Evolutionary conservation across 192 early-diverging fungal genomes (phyloP).

Genomic region (Backusella luteola): DNA sequence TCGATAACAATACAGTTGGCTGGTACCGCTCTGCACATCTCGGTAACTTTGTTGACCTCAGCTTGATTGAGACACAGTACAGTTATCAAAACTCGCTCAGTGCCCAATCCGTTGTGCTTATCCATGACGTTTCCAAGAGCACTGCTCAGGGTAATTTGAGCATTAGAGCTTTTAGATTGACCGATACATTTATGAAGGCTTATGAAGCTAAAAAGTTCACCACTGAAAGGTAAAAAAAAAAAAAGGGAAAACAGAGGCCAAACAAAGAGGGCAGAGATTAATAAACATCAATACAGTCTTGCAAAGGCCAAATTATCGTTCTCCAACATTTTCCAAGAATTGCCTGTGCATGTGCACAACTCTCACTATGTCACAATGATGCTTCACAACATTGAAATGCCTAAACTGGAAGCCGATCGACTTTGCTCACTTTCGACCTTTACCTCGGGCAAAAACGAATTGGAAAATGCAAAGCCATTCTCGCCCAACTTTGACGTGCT

Average conservation of each 20-base stretch:
- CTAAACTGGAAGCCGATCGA: constrained; percentile 45
- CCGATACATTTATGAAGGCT: constrained; percentile 79
- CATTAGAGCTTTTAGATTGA: constrained; percentile 86
- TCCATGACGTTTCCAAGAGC: constrained; percentile 87
- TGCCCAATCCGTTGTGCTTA: constrained; percentile 83
- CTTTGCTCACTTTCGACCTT: constrained; percentile 65
- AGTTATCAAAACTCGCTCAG: constrained; percentile 86
- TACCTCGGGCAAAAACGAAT: constrained; percentile 27
- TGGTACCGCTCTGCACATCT: constrained; percentile 95
- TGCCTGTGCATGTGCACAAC: constrained; percentile 87
- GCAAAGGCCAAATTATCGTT: constrained; percentile 76
- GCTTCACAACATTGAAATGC: constrained; percentile 67
- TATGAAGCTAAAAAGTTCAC: constrained; percentile 83
- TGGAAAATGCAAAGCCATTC: constrained; percentile 42
- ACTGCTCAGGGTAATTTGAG: constrained; percentile 81
- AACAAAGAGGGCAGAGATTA: background rate
- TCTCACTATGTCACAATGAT: constrained; percentile 78
- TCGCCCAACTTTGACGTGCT: constrained; percentile 67
- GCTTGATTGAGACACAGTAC: constrained; percentile 86
- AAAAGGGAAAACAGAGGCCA: background rate
- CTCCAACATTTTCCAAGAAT: constrained; percentile 84
- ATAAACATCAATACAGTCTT: constrained; percentile 38
- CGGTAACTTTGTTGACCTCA: constrained; percentile 87
- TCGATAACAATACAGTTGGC: constrained; percentile 95
- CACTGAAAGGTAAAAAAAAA: constrained; percentile 54